Conservation (phyloP, 2,329 filamentous ascomycete species). For the Pseudovirgaria hyperparasitica region DNA sequence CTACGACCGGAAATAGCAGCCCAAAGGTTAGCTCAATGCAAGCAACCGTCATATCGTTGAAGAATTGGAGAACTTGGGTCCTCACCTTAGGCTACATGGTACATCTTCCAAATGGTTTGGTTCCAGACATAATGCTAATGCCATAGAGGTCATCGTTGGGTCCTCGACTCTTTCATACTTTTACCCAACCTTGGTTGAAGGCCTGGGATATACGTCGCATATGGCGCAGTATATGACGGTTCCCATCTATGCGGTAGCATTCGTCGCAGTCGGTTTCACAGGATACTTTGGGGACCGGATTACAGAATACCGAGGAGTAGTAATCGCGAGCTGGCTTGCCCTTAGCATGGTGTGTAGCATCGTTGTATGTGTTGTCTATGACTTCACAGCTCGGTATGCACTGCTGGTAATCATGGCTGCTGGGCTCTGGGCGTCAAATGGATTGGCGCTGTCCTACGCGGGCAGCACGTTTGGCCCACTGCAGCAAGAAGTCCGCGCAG, state of each 20-base stretch:
- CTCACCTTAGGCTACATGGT: constrained; percentile 40
- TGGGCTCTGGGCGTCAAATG: constrained; percentile 42
- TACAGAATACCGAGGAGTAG: constrained; percentile 32
- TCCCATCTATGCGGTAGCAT: constrained; percentile 41
- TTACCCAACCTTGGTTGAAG: constrained; percentile 40
- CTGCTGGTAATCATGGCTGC: constrained; percentile 44
- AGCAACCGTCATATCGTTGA: constrained; percentile 26
- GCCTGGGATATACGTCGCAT: constrained; percentile 34
- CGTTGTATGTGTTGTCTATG: constrained; percentile 31
- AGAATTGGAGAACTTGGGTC: constrained; percentile 34
- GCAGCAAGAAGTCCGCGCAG: constrained; percentile 36
- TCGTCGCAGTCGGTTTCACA: constrained; percentile 35
- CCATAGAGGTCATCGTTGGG: constrained; percentile 28
- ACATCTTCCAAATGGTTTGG: constrained; percentile 7
- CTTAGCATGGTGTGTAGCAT: constrained; percentile 26
- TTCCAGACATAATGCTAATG: constrained; percentile 6
- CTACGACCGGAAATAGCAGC: constrained; percentile 16
- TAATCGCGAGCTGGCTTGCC: constrained; percentile 37
- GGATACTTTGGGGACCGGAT: constrained; percentile 36
- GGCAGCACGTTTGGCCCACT: constrained; percentile 39
- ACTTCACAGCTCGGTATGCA: constrained; percentile 40
- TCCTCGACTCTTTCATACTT: constrained; percentile 42
- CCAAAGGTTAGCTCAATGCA: constrained; percentile 23
- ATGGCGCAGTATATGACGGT: constrained; percentile 40
- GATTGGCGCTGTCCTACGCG: constrained; percentile 37